Conservation (phyloP, 2,329 filamentous ascomycete genomes). For the Alternaria consortialis region DNA sequence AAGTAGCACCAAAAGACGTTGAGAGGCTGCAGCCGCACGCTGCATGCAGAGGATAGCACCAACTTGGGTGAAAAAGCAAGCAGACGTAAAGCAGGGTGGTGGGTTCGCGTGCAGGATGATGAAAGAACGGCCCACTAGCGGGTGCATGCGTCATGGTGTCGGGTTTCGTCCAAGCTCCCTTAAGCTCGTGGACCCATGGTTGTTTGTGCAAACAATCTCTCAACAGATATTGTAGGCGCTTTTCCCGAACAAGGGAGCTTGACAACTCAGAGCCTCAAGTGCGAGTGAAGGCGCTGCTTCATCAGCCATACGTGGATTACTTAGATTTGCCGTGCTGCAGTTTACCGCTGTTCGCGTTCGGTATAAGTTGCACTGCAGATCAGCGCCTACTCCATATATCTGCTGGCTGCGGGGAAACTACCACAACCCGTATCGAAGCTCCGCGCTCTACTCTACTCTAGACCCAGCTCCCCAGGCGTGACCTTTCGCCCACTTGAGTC, state of each 20-base stretch:
- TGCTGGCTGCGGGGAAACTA: conserved; percentile 38
- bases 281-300: not conserved
- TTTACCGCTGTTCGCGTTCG: conserved; percentile 32
- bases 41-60: not conserved
- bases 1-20: not conserved
- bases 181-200: conserved; percentile 12
- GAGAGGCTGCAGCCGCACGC: not conserved
- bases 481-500: conserved; percentile 1
- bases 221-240: conserved; percentile 23
- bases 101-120: conserved; percentile 12
- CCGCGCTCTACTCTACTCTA: conserved; percentile 7
- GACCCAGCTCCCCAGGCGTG: not conserved
- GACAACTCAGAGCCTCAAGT: conserved; percentile 2
- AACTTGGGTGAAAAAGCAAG: not conserved
- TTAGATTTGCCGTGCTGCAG: conserved; percentile 26
- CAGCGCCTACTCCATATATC: conserved; percentile 32
- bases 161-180: conserved; percentile 24
- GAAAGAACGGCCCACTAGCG: conserved; percentile 16
- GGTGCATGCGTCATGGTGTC: conserved; percentile 14
- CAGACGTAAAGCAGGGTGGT: conserved; percentile 3
- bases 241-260: not conserved
- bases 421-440: conserved; percentile 23
- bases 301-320: not conserved
- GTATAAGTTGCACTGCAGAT: conserved; percentile 29
- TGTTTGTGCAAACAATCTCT: conserved; percentile 25